Percentiles rank a stretch among this genome's conserved stretches.
Evolutionary conservation across 2,329 filamentous ascomycete species (phyloP).

Genomic region (Ampelomyces quisqualis): DNA sequence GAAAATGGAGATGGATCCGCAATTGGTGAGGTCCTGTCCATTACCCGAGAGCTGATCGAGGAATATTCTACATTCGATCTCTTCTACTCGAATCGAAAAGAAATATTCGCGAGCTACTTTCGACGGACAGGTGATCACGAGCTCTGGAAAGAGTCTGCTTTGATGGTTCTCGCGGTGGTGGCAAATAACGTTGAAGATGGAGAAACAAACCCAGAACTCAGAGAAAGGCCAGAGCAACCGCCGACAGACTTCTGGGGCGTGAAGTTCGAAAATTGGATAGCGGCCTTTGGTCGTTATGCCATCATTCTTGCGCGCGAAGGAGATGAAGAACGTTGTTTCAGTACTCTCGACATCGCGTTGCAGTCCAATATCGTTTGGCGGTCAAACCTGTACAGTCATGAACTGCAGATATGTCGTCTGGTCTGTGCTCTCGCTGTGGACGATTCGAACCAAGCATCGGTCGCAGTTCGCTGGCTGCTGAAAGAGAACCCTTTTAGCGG

Average conservation of each 20-base stretch:
- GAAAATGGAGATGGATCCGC: constrained; percentile 53
- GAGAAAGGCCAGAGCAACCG: constrained; percentile 32
- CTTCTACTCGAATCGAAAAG: constrained; percentile 57
- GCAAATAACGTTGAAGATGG: constrained; percentile 40
- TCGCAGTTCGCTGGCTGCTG: constrained; percentile 80
- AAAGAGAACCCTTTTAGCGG: constrained; percentile 76
- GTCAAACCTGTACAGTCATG: constrained; percentile 64
- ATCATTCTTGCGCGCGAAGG: constrained; percentile 70
- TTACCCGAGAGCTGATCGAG: constrained; percentile 58
- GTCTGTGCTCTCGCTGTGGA: constrained; percentile 80
- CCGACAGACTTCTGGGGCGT: constrained; percentile 71
- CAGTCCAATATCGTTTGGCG: constrained; percentile 82
- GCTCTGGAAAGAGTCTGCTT: constrained; percentile 37
- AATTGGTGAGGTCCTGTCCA: constrained; percentile 59
- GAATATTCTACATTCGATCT: constrained; percentile 62
- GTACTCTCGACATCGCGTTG: constrained; percentile 73
- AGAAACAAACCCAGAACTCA: constrained; percentile 28
- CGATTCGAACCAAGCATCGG: constrained; percentile 73
- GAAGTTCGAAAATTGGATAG: constrained; percentile 80
- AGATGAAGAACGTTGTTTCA: constrained; percentile 72
- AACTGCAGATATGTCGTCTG: constrained; percentile 77
- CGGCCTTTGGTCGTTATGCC: constrained; percentile 86
- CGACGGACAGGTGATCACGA: constrained; percentile 34
- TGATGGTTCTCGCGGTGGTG: constrained; percentile 39
- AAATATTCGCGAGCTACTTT: constrained; percentile 43